These are phyloP conservation scores for Filobasidium uniguttulatum DNA, from an alignment of 1,284 basidiomycete genomes.

Conservation along the genomic window DNA sequence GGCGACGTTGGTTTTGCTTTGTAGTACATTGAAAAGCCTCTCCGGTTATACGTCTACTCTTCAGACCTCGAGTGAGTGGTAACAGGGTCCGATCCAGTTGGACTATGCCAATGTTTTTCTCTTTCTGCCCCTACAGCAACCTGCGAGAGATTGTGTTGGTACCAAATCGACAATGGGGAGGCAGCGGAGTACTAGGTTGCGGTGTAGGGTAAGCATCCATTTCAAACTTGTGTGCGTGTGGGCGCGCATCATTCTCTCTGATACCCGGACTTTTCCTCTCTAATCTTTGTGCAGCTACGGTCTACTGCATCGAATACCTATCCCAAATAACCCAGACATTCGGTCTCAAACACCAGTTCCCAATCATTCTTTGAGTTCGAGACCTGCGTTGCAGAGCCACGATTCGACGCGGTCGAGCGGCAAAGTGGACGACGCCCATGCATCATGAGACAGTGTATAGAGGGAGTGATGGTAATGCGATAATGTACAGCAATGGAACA, in stretches of 20 bases:
- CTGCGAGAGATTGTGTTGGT: slow-evolving; percentile 81
- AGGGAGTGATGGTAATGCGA: too few species aligned
- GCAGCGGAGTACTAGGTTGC: slow-evolving; percentile 82
- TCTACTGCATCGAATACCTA: slow-evolving; percentile 76
- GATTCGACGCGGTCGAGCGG: too few species aligned
- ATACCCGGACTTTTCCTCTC: too few species aligned
- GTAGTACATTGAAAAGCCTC: slow-evolving; percentile 80
- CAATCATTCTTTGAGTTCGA: too few species aligned
- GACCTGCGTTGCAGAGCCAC: too few species aligned
- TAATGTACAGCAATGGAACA: too few species aligned
- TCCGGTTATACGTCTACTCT: slow-evolving; percentile 90
- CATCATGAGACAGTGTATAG: too few species aligned
- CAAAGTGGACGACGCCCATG: too few species aligned
- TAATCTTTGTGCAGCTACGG: slow-evolving; percentile 45
- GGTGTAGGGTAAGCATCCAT: slow-evolving; percentile 59
- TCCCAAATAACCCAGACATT: slow-evolving; percentile 29
- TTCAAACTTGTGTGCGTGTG: too few species aligned
- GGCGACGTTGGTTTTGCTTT: slow-evolving; percentile 12
- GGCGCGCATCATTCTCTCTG: too few species aligned
- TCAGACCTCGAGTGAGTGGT: slow-evolving; percentile 84
- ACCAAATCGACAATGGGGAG: slow-evolving; percentile 90
- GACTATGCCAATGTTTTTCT: neutral
- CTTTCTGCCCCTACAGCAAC: slow-evolving; percentile 44
- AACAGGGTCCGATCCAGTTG: neutral
- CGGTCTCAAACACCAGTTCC: too few species aligned